phyloP scores from a whole-genome alignment of 1,139 yeast genomes.

The Sporopachydermia cereana region DNA sequence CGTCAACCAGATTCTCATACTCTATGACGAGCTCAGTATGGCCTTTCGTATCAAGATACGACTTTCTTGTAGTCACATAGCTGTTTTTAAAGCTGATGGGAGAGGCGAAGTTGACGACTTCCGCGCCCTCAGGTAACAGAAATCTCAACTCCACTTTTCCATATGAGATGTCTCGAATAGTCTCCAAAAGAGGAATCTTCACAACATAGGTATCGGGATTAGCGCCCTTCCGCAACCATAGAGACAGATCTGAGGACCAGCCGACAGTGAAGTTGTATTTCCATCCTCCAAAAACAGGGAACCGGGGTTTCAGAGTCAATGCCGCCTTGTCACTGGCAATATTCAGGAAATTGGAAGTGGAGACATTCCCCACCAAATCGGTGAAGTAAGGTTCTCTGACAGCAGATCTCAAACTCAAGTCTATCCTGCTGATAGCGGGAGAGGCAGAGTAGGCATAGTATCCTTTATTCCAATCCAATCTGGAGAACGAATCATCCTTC shows the following conservation, averaged over 20 bases:
- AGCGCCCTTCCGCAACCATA: conserved; percentile 35
- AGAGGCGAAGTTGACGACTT: conserved; percentile 50
- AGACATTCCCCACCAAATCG: conserved; percentile 91
- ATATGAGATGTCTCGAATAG: conserved; percentile 59
- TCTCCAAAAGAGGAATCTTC: conserved; percentile 61
- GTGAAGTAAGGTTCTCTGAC: conserved; percentile 61
- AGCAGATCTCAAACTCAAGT: conserved; percentile 31
- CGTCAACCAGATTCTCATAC: conserved; percentile 59
- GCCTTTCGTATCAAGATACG: conserved; percentile 75
- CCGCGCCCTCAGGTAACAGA: conserved; percentile 84
- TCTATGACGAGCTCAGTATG: conserved; percentile 64
- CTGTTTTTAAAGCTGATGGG: conserved; percentile 25
- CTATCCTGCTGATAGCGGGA: conserved; percentile 18
- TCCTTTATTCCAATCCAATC: conserved; percentile 58
- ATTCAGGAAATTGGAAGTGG: conserved; percentile 48
- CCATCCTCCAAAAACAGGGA: conserved; percentile 95
- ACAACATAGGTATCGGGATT: conserved; percentile 46
- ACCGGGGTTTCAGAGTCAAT: conserved; percentile 69
- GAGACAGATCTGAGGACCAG: conserved; percentile 57
- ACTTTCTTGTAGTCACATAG: conserved; percentile 34
- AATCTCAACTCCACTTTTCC: conserved; percentile 49
- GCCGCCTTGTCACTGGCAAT: conserved; percentile 24
- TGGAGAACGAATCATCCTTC: conserved; percentile 50
- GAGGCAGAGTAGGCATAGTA: conserved; percentile 26
- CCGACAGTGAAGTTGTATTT: conserved; percentile 90